phyloP scores from a whole-genome alignment of 305 asterid genomes.

The Rubia tinctorum region DNA sequence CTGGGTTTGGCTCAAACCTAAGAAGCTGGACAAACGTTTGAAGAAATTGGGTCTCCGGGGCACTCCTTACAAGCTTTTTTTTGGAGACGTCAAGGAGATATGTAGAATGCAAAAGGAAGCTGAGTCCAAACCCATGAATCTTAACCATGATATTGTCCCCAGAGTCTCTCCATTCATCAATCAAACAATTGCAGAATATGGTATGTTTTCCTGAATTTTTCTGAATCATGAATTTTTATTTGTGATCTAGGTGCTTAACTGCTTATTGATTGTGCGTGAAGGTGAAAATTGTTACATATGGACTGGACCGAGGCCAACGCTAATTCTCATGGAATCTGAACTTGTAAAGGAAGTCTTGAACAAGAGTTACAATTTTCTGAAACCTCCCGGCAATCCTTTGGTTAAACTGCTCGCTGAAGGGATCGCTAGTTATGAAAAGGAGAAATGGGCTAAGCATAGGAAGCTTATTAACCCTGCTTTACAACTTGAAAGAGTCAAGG shows the following conservation, averaged over 20 bases:
- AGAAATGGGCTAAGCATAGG: conserved; percentile 50
- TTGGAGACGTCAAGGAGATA: conserved; percentile 43
- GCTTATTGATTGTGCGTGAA: conserved; percentile 5
- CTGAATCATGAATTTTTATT: neutral
- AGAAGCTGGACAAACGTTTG: conserved; percentile 41
- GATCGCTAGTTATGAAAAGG: conserved; percentile 29
- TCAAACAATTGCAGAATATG: neutral
- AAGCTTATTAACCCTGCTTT: conserved; percentile 24
- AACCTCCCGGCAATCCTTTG: conserved; percentile 32
- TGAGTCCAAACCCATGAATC: conserved; percentile 27
- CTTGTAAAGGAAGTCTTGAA: conserved; percentile 39
- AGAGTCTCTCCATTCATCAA: conserved; percentile 27
- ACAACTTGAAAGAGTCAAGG: neutral
- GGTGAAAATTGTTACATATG: conserved; percentile 42
- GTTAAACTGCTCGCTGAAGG: conserved; percentile 33
- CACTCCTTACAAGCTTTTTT: conserved; percentile 30
- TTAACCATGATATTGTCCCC: conserved; percentile 34
- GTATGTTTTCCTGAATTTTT: neutral
- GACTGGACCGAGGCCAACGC: conserved; percentile 37
- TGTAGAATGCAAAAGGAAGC: conserved; percentile 25
- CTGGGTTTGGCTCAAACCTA: conserved; percentile 44
- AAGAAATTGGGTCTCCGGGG: conserved; percentile 45
- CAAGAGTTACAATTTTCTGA: conserved; percentile 28
- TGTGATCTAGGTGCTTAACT: neutral
- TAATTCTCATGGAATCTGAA: conserved; percentile 12